phyloP scores from a whole-genome alignment of 1,284 basidiomycete species.

The Moniliophthora roreri region DNA sequence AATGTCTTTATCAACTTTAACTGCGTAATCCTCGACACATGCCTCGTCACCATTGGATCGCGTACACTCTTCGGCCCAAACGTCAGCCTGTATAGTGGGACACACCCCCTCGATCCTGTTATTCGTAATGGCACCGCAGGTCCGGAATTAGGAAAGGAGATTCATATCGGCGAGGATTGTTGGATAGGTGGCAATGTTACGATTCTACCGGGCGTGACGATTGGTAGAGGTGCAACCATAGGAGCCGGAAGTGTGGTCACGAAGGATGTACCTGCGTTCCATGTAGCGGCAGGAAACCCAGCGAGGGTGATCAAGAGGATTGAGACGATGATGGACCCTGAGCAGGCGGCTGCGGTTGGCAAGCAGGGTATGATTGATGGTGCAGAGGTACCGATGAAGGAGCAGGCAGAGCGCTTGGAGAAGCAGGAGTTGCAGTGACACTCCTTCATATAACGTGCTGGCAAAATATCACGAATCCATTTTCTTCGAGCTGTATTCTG shows the following conservation, averaged over 20 bases:
- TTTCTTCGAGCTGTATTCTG: no score
- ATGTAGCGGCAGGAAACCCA: constrained; percentile 14
- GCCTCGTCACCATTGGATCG: constrained; percentile 18
- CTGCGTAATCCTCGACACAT: constrained; percentile 15
- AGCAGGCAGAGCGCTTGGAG: no score
- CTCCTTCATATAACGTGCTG: no score
- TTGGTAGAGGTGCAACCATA: constrained; percentile 20
- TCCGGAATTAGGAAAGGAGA: constrained; percentile 12
- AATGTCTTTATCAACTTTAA: not conserved
- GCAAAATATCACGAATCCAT: no score
- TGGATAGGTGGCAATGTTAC: constrained; percentile 21
- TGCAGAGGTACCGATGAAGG: no score
- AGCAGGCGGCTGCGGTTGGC: no score
- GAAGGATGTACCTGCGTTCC: constrained; percentile 14
- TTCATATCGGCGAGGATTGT: constrained; percentile 21
- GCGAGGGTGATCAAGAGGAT: constrained; percentile 12
- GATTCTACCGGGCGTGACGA: constrained; percentile 20
- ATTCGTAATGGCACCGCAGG: constrained; percentile 13
- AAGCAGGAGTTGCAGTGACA: no score
- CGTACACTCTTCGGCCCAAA: constrained; percentile 20
- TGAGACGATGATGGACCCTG: not conserved
- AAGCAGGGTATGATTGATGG: no score
- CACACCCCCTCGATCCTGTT: constrained; percentile 13
- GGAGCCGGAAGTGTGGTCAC: constrained; percentile 22
- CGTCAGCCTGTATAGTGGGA: constrained; percentile 16